Conservation (phyloP, 768 basidiomycete species). For the Trametes elegans region DNA sequence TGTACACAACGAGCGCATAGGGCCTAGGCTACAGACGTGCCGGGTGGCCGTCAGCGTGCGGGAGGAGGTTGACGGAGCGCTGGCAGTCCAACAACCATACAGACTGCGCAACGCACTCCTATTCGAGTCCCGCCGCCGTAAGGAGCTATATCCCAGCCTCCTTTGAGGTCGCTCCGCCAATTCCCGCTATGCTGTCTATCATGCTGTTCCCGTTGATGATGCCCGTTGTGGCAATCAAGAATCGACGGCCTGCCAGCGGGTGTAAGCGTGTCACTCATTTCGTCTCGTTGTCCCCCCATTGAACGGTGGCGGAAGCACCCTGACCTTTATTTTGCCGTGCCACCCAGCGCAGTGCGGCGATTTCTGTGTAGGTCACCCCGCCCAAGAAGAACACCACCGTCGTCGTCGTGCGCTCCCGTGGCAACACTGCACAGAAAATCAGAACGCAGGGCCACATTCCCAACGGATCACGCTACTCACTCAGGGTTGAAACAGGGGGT, state of each 20-base stretch:
- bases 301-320: slow-evolving; percentile 14
- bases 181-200: slow-evolving; percentile 63
- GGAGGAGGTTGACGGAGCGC: slow-evolving; percentile 13
- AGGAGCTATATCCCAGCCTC: slow-evolving; percentile 37
- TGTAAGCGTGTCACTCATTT: too few relatives aligned
- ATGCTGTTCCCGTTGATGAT: slow-evolving; percentile 80
- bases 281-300: too few relatives aligned
- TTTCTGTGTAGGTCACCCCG: slow-evolving; percentile 96
- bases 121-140: not conserved
- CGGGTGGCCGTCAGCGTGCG: not conserved
- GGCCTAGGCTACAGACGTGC: slow-evolving; percentile 1
- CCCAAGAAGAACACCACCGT: slow-evolving; percentile 97
- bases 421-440: slow-evolving; percentile 36
- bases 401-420: slow-evolving; percentile 65
- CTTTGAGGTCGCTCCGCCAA: slow-evolving; percentile 37
- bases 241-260: slow-evolving; percentile 64
- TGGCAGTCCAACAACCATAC: not conserved
- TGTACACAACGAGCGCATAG: not conserved
- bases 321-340: slow-evolving; percentile 81
- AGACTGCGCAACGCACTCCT: not conserved
- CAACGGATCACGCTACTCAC: slow-evolving; percentile 23
- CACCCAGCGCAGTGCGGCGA: slow-evolving; percentile 93
- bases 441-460: not conserved
- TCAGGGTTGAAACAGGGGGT: slow-evolving; percentile 32
- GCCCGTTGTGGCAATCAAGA: slow-evolving; percentile 89